These are phyloP conservation scores for Picea sitchensis DNA, from an alignment of 75 land plant genomes.

Conservation along the genomic window DNA sequence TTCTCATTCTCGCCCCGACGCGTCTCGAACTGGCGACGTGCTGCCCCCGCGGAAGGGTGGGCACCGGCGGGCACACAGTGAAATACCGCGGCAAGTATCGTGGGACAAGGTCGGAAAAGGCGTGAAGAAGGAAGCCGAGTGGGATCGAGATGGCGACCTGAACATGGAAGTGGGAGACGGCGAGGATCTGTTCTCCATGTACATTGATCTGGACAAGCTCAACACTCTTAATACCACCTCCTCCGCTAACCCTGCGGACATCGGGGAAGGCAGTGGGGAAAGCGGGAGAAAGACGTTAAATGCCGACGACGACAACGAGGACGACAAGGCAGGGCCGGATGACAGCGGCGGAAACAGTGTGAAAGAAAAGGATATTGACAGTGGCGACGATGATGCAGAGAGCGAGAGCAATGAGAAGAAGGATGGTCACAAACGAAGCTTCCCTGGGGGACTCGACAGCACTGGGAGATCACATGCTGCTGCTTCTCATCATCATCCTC, in stretches of 20 bases:
- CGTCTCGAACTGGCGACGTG: constrained; percentile 23
- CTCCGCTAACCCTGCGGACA: constrained; percentile 4
- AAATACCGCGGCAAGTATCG: constrained; percentile 46
- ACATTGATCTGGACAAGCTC: constrained; percentile 77
- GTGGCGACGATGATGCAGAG: constrained; percentile 63
- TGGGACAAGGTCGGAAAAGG: constrained; percentile 3
- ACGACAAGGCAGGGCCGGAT: neutral
- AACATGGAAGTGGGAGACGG: constrained; percentile 16
- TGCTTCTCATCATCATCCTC: neutral
- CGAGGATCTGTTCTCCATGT: constrained; percentile 68
- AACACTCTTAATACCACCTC: constrained; percentile 40
- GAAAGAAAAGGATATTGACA: constrained; percentile 14
- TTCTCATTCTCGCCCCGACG: constrained; percentile 8
- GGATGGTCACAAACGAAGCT: constrained; percentile 40
- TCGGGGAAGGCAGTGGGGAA: constrained; percentile 39
- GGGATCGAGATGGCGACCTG: constrained; percentile 10
- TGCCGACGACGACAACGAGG: constrained; percentile 7
- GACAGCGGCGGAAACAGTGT: neutral
- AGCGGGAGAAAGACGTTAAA: constrained; percentile 52
- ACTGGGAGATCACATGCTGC: neutral
- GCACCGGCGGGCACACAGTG: constrained; percentile 73
- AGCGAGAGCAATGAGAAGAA: constrained; percentile 41
- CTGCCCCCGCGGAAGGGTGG: constrained; percentile 57
- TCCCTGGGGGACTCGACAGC: neutral
- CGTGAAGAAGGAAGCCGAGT: constrained; percentile 9